phyloP scores from a whole-genome alignment of 495 filamentous ascomycete genomes.

The Saxophila tyrrhenica region DNA sequence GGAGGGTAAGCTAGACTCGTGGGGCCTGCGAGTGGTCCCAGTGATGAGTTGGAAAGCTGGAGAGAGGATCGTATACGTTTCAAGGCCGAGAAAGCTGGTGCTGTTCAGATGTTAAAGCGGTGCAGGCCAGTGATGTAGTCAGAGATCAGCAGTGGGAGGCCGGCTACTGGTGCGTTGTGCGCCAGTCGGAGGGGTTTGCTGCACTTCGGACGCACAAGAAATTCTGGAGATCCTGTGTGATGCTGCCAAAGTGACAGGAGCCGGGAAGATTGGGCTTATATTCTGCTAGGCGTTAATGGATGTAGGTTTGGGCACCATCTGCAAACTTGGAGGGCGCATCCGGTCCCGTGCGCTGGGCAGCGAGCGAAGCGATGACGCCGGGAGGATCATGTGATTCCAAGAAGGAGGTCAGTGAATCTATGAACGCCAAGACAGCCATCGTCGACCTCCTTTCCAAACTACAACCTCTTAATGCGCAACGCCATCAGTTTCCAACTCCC shows the following conservation, averaged over 20 bases:
- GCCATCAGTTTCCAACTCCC: no score
- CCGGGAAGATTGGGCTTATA: background rate
- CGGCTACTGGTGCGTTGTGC: background rate
- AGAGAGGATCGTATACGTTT: no score
- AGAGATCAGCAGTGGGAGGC: background rate
- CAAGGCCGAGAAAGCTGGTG: background rate
- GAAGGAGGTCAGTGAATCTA: no score
- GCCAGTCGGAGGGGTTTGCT: background rate
- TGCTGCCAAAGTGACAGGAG: background rate
- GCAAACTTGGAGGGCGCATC: no score
- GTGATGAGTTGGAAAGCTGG: no score
- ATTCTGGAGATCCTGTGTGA: background rate
- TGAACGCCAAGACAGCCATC: background rate
- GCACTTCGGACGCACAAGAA: background rate
- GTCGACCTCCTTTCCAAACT: no score
- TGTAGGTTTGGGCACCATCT: background rate
- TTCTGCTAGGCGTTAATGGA: no score
- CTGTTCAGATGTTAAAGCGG: background rate
- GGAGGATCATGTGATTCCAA: background rate
- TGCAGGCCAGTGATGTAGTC: no score
- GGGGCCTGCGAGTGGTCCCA: no score
- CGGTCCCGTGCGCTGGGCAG: no score
- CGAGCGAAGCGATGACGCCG: no score
- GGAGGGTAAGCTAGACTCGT: background rate
- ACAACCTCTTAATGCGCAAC: no score